A percentile compares a stretch with the other conserved stretches of the same genome.
phyloP scores from a whole-genome alignment of 306 rosid species.

The Canavalia gladiata region DNA sequence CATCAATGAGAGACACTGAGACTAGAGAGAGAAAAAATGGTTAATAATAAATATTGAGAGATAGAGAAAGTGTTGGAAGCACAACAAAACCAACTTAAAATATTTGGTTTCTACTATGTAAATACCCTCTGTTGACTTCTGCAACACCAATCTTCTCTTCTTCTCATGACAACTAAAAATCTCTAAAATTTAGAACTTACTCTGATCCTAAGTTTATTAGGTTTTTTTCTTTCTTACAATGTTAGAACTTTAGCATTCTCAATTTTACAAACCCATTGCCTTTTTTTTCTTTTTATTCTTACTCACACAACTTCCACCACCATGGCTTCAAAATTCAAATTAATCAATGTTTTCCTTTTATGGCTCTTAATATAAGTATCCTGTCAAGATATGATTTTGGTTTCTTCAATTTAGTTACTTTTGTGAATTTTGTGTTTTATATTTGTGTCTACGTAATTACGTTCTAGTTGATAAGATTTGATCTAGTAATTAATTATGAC shows the following conservation, averaged over 20 bases:
- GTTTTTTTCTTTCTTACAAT: constrained; percentile 49
- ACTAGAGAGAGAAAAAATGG: not conserved
- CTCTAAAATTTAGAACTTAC: not conserved
- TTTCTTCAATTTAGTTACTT: constrained; percentile 19
- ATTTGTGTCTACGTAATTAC: not conserved
- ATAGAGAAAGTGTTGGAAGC: constrained; percentile 45
- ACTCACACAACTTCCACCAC: constrained; percentile 35
- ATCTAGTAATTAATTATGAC: constrained; percentile 51
- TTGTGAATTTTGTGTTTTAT: not conserved
- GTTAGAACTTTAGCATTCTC: constrained; percentile 59
- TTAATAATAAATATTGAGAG: constrained; percentile 21
- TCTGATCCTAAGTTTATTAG: constrained; percentile 35
- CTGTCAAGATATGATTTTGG: constrained; percentile 65
- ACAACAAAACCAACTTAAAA: constrained; percentile 63
- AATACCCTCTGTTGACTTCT: constrained; percentile 49
- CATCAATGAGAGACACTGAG: not conserved
- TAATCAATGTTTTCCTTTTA: constrained; percentile 28
- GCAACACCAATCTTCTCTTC: constrained; percentile 33
- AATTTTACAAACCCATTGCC: constrained; percentile 16
- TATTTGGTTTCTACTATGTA: constrained; percentile 55
- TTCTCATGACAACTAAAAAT: not conserved
- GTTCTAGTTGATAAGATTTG: constrained; percentile 49
- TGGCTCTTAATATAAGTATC: not conserved
- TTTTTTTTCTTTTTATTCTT: constrained; percentile 37
- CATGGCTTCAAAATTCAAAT: constrained; percentile 94